A percentile compares a stretch with the other conserved stretches of the same genome.
Conservation (phyloP, 2,329 filamentous ascomycete genomes). For the Xylariales sp. region DNA sequence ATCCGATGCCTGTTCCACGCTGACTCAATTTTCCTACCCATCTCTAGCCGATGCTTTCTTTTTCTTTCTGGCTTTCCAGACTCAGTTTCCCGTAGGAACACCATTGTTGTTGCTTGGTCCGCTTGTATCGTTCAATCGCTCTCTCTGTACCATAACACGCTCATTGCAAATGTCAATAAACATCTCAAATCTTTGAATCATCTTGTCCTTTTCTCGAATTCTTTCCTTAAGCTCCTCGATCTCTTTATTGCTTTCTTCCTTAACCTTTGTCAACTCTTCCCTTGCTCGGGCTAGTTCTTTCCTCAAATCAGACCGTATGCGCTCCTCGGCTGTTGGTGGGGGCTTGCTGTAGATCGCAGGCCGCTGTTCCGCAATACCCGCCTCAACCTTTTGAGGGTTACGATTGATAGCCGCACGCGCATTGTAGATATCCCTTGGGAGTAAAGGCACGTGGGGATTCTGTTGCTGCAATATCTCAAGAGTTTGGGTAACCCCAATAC, state of each 20-base stretch:
- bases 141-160: slow-evolving; percentile 71
- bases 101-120: slow-evolving; percentile 40
- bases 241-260: slow-evolving; percentile 67
- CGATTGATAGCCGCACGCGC: slow-evolving; percentile 74
- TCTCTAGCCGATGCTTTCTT: slow-evolving; percentile 31
- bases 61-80: slow-evolving; percentile 8
- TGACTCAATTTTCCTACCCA: slow-evolving; percentile 34
- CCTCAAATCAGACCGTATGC: slow-evolving; percentile 70
- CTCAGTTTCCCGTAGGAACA: slow-evolving; percentile 40
- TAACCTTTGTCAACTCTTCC: slow-evolving; percentile 66
- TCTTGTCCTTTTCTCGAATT: slow-evolving; percentile 71
- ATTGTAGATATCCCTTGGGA: slow-evolving; percentile 75
- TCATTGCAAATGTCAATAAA: slow-evolving; percentile 78
- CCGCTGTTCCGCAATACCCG: slow-evolving; percentile 69
- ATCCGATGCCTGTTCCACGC: slow-evolving; percentile 20
- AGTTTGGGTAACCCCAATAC: slow-evolving; percentile 73
- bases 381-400: slow-evolving; percentile 71
- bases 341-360: slow-evolving; percentile 76
- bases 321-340: slow-evolving; percentile 71
- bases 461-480: slow-evolving; percentile 73
- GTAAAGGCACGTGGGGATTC: slow-evolving; percentile 71
- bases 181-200: slow-evolving; percentile 74
- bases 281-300: slow-evolving; percentile 69
- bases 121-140: slow-evolving; percentile 58
- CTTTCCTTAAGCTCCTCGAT: slow-evolving; percentile 68